Conservation (phyloP, 345 rosid genomes). For the Eucalyptus marginata region DNA sequence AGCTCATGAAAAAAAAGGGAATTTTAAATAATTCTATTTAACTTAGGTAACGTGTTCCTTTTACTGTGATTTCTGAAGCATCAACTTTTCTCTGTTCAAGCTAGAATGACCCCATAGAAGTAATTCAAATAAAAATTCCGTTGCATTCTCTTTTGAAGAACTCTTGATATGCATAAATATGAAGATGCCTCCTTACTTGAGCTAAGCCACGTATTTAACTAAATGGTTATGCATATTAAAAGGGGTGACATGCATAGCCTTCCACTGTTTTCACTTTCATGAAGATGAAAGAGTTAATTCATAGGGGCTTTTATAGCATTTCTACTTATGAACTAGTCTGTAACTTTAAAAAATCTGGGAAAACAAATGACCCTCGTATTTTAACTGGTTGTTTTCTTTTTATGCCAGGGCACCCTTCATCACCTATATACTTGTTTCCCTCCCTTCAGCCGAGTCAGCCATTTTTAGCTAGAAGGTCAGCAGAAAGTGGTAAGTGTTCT, state of each 20-base stretch:
- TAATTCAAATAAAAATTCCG: background rate
- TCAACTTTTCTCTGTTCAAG: background rate
- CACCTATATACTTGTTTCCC: conserved; percentile 12
- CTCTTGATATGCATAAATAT: background rate
- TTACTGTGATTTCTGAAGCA: background rate
- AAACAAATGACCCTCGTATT: background rate
- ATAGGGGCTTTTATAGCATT: background rate
- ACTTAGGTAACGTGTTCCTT: background rate
- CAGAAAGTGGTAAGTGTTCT: conserved; percentile 17
- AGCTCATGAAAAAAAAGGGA: background rate
- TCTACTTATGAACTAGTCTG: background rate
- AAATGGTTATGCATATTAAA: background rate
- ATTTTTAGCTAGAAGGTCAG: conserved; percentile 3
- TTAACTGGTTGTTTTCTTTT: background rate
- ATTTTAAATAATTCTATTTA: background rate
- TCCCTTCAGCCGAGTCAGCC: conserved; percentile 9
- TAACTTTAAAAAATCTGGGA: background rate
- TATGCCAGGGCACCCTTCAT: conserved; percentile 22
- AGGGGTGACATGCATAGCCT: background rate
- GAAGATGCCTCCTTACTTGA: background rate
- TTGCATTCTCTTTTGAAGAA: background rate
- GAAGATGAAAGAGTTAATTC: background rate
- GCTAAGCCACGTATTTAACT: background rate
- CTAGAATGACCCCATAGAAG: background rate
- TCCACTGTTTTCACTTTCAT: background rate